Percentiles rank a stretch among this genome's conserved stretches.
Conservation (phyloP, 352 stramenopile species). For the Pilasporangium apinafurcum region DNA sequence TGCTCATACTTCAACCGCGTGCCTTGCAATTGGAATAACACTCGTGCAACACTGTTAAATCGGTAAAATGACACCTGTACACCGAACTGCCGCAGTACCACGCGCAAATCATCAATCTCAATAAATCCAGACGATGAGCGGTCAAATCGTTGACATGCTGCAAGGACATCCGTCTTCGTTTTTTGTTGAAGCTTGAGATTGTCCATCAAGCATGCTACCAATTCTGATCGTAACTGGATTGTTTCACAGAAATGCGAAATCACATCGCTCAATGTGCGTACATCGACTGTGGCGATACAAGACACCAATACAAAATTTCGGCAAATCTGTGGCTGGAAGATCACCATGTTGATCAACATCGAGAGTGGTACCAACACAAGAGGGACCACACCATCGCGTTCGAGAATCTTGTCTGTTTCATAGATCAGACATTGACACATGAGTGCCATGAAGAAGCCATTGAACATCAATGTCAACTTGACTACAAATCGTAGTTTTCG, state of each 20-base stretch:
- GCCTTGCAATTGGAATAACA: constrained; percentile 4
- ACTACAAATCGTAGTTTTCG: too few species aligned
- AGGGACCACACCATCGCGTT: not conserved
- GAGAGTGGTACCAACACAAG: constrained; percentile 1
- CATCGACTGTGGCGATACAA: constrained; percentile 7
- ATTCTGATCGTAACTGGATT: constrained; percentile 7
- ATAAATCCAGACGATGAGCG: constrained; percentile 2
- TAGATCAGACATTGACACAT: constrained; percentile 6
- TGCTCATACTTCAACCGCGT: constrained; percentile 1
- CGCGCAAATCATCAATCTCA: constrained; percentile 4
- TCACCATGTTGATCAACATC: constrained; percentile 6
- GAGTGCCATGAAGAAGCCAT: constrained; percentile 7
- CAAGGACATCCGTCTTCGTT: not conserved
- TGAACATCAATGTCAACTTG: constrained; percentile 5
- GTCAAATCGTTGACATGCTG: too few species aligned
- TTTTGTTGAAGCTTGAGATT: constrained; percentile 2
- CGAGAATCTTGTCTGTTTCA: constrained; percentile 1
- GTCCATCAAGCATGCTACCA: not conserved
- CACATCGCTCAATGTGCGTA: constrained; percentile 4
- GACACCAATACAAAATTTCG: constrained; percentile 7
- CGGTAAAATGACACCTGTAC: constrained; percentile 7
- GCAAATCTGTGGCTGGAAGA: constrained; percentile 8
- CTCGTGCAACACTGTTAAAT: constrained; percentile 9
- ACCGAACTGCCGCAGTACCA: constrained; percentile 1
- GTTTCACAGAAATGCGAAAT: constrained; percentile 11